A percentile compares a stretch with the other conserved stretches of the same genome.
phyloP scores from a whole-genome alignment of 2,329 filamentous ascomycete genomes.

The Venturia nashicola region DNA sequence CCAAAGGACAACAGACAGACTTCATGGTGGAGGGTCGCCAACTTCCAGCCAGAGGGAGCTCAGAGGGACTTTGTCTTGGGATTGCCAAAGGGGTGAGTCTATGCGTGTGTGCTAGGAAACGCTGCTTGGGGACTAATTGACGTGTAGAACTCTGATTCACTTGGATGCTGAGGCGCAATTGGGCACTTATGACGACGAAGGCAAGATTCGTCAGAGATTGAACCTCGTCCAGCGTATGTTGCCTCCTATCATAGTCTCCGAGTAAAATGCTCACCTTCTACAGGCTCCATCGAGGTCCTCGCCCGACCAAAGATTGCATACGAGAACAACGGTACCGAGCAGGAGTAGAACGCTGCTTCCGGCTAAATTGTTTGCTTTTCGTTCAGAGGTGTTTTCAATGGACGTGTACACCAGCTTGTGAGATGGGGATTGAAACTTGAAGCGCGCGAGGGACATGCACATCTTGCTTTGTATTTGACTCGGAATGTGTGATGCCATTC shows the following conservation, averaged over 20 bases:
- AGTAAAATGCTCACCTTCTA: not conserved
- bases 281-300: conserved; percentile 38
- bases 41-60: conserved; percentile 56
- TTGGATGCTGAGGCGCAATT: conserved; percentile 74
- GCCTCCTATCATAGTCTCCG: not conserved
- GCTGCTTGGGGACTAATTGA: conserved; percentile 4
- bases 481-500: not conserved
- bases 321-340: not conserved
- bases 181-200: conserved; percentile 49
- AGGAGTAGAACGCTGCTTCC: not conserved
- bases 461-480: not conserved
- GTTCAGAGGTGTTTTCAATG: not conserved
- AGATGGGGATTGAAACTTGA: not conserved
- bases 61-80: conserved; percentile 59
- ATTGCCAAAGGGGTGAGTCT: conserved; percentile 71
- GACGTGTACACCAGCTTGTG: not conserved
- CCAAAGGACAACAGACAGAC: conserved; percentile 58
- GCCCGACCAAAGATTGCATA: conserved; percentile 4
- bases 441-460: not conserved
- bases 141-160: conserved; percentile 58
- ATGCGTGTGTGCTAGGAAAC: not conserved
- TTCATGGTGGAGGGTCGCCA: conserved; percentile 74
- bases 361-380: not conserved
- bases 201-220: conserved; percentile 50
- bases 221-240: conserved; percentile 71